Conservation (phyloP, 208 protist species). For the Leishmania guyanensis region DNA sequence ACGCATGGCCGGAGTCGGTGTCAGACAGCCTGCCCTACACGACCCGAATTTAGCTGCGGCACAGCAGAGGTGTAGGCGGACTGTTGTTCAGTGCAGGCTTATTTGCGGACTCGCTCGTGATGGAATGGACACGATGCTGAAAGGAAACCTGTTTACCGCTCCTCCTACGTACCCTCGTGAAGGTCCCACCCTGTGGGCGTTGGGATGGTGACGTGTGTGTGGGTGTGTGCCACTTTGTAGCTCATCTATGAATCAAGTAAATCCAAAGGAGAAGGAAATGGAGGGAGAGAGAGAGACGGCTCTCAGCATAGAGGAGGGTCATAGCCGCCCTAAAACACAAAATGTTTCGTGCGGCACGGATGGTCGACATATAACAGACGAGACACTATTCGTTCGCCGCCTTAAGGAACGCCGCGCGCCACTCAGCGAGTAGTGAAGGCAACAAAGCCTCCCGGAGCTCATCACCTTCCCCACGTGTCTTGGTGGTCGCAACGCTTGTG, state of each 20-base stretch:
- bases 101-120: no score
- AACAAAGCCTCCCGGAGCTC: background rate
- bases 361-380: background rate
- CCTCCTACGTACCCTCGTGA: no score
- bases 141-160: no score
- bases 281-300: background rate
- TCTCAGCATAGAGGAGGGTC: background rate
- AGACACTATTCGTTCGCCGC: background rate
- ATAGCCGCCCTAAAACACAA: no score
- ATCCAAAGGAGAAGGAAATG: background rate
- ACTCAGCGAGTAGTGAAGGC: background rate
- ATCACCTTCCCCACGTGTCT: background rate
- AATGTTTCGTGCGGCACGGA: no score
- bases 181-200: no score
- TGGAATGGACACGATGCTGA: no score
- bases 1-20: no score
- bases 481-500: background rate
- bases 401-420: background rate
- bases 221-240: background rate
- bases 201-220: background rate
- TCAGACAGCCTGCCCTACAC: no score
- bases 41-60: no score
- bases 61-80: no score
- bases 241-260: background rate
- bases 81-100: no score